Evolutionary conservation across 805 yeast genomes (phyloP).

Genomic region (Pichia membranifaciens): DNA sequence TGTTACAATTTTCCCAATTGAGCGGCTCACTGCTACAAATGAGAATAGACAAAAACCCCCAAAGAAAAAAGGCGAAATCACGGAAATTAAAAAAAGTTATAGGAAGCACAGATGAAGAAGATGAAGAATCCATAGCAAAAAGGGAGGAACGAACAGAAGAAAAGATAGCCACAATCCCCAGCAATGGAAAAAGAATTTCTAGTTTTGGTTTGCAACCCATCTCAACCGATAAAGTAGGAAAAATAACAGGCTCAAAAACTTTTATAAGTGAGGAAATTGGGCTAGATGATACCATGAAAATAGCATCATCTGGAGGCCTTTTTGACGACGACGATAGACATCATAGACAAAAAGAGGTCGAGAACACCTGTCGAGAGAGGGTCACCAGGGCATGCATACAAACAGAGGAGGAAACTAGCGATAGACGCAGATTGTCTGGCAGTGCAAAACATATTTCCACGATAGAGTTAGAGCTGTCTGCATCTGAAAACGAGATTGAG

Average conservation of each 20-base stretch:
- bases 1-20: no score
- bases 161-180: no score
- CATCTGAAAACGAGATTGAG: background rate
- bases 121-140: no score
- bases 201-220: background rate
- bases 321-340: conserved; percentile 1
- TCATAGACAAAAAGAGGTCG: background rate
- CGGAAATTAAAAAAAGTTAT: background rate
- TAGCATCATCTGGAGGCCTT: conserved; percentile 1
- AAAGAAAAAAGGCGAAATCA: background rate
- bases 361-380: no score
- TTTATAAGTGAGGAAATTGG: conserved; percentile 1
- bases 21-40: no score
- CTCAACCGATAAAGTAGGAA: conserved; percentile 2
- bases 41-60: no score
- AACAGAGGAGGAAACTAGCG: no score
- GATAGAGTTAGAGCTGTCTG: background rate
- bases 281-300: background rate
- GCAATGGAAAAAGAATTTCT: background rate
- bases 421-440: no score
- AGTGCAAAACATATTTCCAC: background rate
- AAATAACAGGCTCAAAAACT: background rate
- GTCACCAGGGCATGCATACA: no score
- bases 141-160: background rate
- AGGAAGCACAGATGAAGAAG: conserved; percentile 1